Base-by-base conservation (phyloP, 441 rosid genomes). In the Macaranga tanarius region DNA sequence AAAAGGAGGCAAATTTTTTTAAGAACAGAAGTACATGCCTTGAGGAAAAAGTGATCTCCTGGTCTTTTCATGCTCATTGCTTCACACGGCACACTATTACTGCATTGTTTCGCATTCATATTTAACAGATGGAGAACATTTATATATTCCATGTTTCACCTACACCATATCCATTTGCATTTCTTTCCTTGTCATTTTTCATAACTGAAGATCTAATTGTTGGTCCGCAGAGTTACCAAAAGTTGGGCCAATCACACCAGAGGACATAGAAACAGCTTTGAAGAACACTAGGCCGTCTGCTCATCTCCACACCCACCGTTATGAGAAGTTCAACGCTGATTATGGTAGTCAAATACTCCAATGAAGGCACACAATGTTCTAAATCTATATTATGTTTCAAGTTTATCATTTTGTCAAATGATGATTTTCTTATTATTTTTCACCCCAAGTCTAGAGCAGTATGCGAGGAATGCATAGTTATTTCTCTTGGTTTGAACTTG, bases 271-370 rank as follows among this genome's bases (percentile, higher is more conserved):
- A 60, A 66, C 76, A 20, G 93, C 96, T 71, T 70, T 91, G 81
- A 89, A 79, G 79, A 92, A 90, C 80, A 91, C 98, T 1, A 87
- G 97, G 74, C 98, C 97, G 17, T 91, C 97, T 0, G 93, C 99
- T 63, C 98, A 92, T 84, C 90, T 91, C 50, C 89, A 86, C 47
- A 89, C 92, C 25, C 96, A 88, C 67, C 91, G 88, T 45, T 91
- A 92, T 6, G 93, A 88, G 51, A 89, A 89, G 85, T 95, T 95
- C 67, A 92, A 90, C 75, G 85, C 74, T 5, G 97, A 95, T 73
- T 91, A 95, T 75, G 99, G 99, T 44, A 91, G 99, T 77, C 97
- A 95, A 38, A 86, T 91, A 65, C 86, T 89, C 57, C 84, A 77
- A 31, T 89, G 86, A 86, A 65, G 80, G 73, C 73, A 54, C 9